Base-by-base conservation (phyloP, 176 grass and related monocot species). In the Oryza australiensis region DNA sequence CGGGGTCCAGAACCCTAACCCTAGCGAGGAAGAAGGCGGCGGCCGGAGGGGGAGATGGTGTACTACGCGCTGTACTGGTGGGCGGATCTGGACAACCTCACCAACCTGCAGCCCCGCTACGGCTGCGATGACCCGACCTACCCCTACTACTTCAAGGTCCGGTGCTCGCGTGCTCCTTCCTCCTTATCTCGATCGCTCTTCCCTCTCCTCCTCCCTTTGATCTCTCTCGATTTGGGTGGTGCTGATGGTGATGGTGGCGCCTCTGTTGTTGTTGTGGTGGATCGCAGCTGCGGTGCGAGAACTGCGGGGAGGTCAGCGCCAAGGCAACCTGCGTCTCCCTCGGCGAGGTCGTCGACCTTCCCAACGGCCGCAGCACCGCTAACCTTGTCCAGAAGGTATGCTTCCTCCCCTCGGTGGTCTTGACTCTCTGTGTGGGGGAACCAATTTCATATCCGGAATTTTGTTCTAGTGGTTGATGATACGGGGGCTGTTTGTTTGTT, bases 381-480 rank as follows among this genome's bases (percentile, higher is more conserved):
- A 88, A 93, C 79, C 88, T 98, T 53, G 88, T 98, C 74, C 95
- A 94, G 84, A 98, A 97, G 94, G 95, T 97, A 48, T 34, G 77
- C 30, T 30, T 73, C 46, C 67, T 80, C 34, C 45, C 15, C n/a
- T 69, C 22, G 41, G 5, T 73, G 18, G 23, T 41, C 66, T 42
- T 14, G 32, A 49, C 12, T 60, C 79, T 42, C 33, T 14, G 14
- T 70, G n/a, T 60, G 46, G 46, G 46, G 64, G 13, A 0, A 20
- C 35, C 0, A 35, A 23, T 20, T 24, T 32, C 1, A 5, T 78
- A 37, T 4, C 16, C 1, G n/a, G n/a, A n/a, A n/a, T 3, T 74
- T 51, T 20, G 62, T 83, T 67, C 0, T 3, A 68, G 8, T 73
- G 10, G 62, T 59, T 38, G 80, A 79, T 69, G 29, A 40, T 18